Evolutionary conservation across 192 early-diverging fungal species (phyloP), one percentile per base, ranked within the genome.

Genomic region (Phycomyces blakesleeanus): DNA sequence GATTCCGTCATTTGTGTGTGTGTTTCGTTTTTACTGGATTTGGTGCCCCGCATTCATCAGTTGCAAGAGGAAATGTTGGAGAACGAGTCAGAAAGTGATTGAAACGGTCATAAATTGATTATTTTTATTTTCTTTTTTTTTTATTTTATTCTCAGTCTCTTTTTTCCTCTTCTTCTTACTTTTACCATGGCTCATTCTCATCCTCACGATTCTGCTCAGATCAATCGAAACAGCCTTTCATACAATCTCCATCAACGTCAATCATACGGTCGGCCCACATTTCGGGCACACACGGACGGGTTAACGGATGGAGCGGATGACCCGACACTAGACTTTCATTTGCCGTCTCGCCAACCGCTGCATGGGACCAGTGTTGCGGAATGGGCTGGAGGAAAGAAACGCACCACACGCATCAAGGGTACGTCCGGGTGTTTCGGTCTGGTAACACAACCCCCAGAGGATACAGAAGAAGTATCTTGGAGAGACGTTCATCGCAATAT

Each of bases 401-500:
- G 11, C 5, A 47, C 20, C 20, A 61, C 18, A 29, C 27, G 21
- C 11, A 29, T 52, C 24, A 34, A 34, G 29, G 29, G 29, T 34
- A 34, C 29, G 29, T 34, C 29, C 29, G 29, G 29, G 29, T 34
- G 29, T 34, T 34, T 34, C 29, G 29, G 29, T 34, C 29, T 34
- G 29, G 29, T 34, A 34, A 34, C 29, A 34, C 50, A 51, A 6
- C 50, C 50, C 50, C 50, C 24, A 20, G 49, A 49, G 22, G n/a
- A 40, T 29, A 39, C 39, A 12, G 52, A 56, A 26, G 63, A 72
- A 12, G 57, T 63, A 20, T 60, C 66, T 24, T 90, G 88, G 88
- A 75, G 81, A 73, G 85, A 90, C 59, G 87, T 90, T n/a, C 81
- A 86, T 54, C 73, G 77, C 44, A 90, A 88, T 63, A 83, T 90